Evolutionary conservation across 306 rosid species (phyloP).

Genomic region (Canavalia gladiata): DNA sequence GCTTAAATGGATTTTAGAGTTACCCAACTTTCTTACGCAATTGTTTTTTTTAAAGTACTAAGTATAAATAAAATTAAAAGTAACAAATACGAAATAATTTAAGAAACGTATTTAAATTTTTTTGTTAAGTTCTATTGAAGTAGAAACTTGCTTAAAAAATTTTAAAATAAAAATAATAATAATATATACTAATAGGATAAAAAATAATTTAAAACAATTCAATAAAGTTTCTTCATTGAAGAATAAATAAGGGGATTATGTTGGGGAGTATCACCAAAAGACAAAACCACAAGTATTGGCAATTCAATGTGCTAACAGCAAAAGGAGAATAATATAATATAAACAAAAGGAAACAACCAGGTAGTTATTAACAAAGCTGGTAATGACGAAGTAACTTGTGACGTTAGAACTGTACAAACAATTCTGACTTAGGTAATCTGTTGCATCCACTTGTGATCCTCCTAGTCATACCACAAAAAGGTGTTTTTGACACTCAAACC

Average conservation of each 20-base stretch:
- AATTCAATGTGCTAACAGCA: neutral
- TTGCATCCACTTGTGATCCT: conserved; percentile 60
- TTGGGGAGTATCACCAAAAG: neutral
- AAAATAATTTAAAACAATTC: no score
- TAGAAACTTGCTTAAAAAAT: no score
- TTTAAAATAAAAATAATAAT: neutral
- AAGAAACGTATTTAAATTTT: no score
- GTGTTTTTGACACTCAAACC: conserved; percentile 32
- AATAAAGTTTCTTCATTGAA: no score
- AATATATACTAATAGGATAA: neutral
- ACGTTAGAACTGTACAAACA: conserved; percentile 29
- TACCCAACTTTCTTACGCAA: no score
- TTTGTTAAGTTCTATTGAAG: no score
- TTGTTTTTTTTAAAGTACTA: no score
- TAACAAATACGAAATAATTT: no score
- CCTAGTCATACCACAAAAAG: neutral
- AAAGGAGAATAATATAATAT: neutral
- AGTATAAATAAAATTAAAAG: no score
- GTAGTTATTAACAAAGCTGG: neutral
- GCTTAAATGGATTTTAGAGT: no score
- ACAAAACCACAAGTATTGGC: neutral
- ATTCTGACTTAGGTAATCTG: conserved; percentile 65
- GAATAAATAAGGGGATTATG: no score
- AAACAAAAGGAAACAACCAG: conserved; percentile 14
- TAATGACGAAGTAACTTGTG: conserved; percentile 34